Conservation (phyloP, 2,329 filamentous ascomycete genomes). For the Verticillium zaregamsianum region DNA sequence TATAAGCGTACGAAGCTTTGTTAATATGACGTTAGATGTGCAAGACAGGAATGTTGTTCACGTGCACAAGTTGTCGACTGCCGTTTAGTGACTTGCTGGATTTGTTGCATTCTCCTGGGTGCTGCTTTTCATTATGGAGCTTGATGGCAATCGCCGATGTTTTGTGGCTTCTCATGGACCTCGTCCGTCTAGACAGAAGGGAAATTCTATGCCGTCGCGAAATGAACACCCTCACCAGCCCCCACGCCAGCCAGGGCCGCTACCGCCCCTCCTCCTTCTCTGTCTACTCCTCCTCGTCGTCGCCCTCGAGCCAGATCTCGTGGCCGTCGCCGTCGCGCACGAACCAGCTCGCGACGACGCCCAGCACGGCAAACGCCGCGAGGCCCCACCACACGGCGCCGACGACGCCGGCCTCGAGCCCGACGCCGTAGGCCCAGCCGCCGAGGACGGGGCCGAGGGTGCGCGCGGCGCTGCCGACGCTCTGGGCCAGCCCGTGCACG, state of each 20-base stretch:
- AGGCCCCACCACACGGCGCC: constrained; percentile 57
- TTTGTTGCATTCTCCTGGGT: no score
- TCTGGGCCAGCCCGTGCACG: constrained; percentile 51
- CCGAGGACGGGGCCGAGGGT: constrained; percentile 58
- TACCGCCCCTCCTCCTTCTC: no score
- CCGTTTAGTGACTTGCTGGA: no score
- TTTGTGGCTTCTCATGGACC: no score
- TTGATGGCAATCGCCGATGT: no score
- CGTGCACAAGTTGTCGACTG: no score
- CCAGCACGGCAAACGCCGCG: constrained; percentile 42
- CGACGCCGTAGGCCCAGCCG: constrained; percentile 57
- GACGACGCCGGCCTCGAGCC: constrained; percentile 51
- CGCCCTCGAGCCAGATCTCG: constrained; percentile 61
- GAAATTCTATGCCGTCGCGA: no score
- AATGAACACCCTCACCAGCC: no score
- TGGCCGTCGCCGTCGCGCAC: constrained; percentile 60
- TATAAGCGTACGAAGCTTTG: background rate
- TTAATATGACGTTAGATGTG: no score
- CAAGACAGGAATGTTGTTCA: background rate
- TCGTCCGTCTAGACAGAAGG: no score
- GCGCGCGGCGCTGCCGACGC: constrained; percentile 51
- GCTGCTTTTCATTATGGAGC: no score
- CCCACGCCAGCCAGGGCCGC: no score
- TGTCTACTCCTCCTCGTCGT: constrained; percentile 36
- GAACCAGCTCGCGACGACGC: constrained; percentile 46